A percentile compares a stretch with the other conserved stretches of the same genome.
phyloP scores from a whole-genome alignment of 2,329 filamentous ascomycete genomes.

The Exophiala aquamarina region DNA sequence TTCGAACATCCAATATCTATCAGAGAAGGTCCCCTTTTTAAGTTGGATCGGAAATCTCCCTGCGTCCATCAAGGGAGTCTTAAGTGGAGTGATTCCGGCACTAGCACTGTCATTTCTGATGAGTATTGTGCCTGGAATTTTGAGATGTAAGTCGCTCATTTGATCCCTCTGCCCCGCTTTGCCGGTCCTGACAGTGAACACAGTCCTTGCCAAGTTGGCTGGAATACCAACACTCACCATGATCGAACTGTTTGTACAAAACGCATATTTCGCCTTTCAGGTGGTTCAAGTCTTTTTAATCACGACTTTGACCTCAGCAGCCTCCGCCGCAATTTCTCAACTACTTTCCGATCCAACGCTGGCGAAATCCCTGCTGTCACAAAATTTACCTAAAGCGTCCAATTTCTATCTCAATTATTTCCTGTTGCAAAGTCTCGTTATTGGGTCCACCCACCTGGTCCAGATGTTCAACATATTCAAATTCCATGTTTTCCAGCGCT shows the following conservation, averaged over 20 bases:
- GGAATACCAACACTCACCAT: conserved; percentile 77
- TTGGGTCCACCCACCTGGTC: conserved; percentile 48
- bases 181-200: conserved; percentile 15
- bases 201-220: conserved; percentile 63
- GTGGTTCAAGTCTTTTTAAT: conserved; percentile 90
- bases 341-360: conserved; percentile 66
- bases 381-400: conserved; percentile 80
- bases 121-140: conserved; percentile 78
- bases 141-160: conserved; percentile 67
- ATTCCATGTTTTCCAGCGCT: conserved; percentile 19
- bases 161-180: not conserved
- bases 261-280: conserved; percentile 71
- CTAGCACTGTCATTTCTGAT: conserved; percentile 79
- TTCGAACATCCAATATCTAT: conserved; percentile 77
- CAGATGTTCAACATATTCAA: conserved; percentile 54
- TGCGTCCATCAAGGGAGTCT: conserved; percentile 66
- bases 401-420: conserved; percentile 98
- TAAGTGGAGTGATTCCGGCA: conserved; percentile 80
- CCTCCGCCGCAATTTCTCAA: conserved; percentile 66
- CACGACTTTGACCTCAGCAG: conserved; percentile 72
- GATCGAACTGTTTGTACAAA: conserved; percentile 86
- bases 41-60: conserved; percentile 74
- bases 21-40: conserved; percentile 56
- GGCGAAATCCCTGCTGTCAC: conserved; percentile 66
- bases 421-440: conserved; percentile 78